phyloP scores from a whole-genome alignment of 2,329 filamentous ascomycete genomes.

The Pseudocercospora fuligena region DNA sequence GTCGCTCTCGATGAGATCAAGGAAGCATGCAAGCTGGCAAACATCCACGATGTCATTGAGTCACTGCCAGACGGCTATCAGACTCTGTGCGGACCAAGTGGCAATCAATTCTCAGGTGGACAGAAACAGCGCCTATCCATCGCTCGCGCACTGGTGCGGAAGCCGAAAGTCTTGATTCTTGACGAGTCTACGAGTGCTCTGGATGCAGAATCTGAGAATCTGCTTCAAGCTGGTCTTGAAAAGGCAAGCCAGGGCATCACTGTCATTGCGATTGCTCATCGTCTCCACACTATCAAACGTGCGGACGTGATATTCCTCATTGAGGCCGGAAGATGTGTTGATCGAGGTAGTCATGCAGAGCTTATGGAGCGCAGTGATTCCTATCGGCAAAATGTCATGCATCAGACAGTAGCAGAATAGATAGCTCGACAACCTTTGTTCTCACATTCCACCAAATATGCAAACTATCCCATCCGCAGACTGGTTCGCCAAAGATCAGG shows the following conservation, averaged over 20 bases:
- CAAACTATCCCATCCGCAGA: neutral
- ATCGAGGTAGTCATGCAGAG: conserved; percentile 56
- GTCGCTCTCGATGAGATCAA: conserved; percentile 66
- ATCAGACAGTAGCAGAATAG: conserved; percentile 39
- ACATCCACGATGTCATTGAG: conserved; percentile 71
- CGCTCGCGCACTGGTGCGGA: conserved; percentile 49
- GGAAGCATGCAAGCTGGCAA: conserved; percentile 68
- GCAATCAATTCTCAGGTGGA: conserved; percentile 49
- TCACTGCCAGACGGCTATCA: conserved; percentile 68
- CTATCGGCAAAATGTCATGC: conserved; percentile 32
- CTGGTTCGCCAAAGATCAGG: no score
- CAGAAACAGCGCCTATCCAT: conserved; percentile 51
- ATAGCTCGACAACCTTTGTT: neutral
- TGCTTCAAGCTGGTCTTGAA: conserved; percentile 48
- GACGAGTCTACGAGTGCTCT: conserved; percentile 51
- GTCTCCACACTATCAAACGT: conserved; percentile 47
- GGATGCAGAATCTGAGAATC: conserved; percentile 49
- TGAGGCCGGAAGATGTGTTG: conserved; percentile 55
- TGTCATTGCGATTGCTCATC: conserved; percentile 52
- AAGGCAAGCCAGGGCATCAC: conserved; percentile 41
- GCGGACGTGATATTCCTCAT: conserved; percentile 54
- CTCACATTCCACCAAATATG: neutral
- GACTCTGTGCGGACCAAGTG: conserved; percentile 54
- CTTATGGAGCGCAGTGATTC: conserved; percentile 24
- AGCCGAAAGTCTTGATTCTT: conserved; percentile 48